Conservation (phyloP, 2,329 filamentous ascomycete species). For the Aspergillus sp. region DNA sequence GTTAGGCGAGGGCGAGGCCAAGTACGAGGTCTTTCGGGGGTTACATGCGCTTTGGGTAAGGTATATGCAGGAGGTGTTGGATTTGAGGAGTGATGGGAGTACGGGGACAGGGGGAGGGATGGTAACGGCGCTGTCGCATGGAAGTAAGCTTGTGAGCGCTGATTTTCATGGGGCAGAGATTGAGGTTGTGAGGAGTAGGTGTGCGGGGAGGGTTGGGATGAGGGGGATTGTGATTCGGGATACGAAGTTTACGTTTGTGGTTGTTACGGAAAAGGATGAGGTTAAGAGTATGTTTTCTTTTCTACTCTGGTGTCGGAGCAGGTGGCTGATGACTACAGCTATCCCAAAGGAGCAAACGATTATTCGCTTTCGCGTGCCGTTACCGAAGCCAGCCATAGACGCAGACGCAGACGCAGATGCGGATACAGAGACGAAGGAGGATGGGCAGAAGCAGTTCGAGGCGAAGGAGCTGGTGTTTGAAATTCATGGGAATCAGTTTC, state of each 20-base stretch:
- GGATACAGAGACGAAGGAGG: constrained; percentile 10
- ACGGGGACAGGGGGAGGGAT: constrained; percentile 10
- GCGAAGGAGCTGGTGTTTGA: constrained; percentile 64
- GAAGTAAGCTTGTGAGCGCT: constrained; percentile 65
- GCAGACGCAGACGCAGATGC: constrained; percentile 13
- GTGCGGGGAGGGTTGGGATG: constrained; percentile 73
- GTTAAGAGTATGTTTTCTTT: constrained; percentile 53
- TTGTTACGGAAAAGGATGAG: constrained; percentile 65
- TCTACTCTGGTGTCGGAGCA: neutral
- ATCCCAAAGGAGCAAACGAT: constrained; percentile 87
- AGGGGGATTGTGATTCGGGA: constrained; percentile 85
- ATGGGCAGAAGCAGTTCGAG: constrained; percentile 5
- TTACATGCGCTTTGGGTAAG: constrained; percentile 73
- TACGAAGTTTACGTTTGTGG: constrained; percentile 75
- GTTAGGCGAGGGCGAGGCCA: constrained; percentile 60
- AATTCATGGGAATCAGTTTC: constrained; percentile 79
- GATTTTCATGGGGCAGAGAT: constrained; percentile 86
- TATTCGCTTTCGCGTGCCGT: constrained; percentile 68
- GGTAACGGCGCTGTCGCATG: constrained; percentile 51
- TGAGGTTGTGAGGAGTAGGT: constrained; percentile 74
- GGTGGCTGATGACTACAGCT: constrained; percentile 30
- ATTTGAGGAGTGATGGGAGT: constrained; percentile 39
- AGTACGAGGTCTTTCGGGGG: constrained; percentile 69
- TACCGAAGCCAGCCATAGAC: constrained; percentile 16
- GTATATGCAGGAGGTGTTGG: constrained; percentile 78